These are phyloP conservation scores for Neurospora hispaniola DNA, from an alignment of 495 filamentous ascomycete genomes.

Conservation along the genomic window DNA sequence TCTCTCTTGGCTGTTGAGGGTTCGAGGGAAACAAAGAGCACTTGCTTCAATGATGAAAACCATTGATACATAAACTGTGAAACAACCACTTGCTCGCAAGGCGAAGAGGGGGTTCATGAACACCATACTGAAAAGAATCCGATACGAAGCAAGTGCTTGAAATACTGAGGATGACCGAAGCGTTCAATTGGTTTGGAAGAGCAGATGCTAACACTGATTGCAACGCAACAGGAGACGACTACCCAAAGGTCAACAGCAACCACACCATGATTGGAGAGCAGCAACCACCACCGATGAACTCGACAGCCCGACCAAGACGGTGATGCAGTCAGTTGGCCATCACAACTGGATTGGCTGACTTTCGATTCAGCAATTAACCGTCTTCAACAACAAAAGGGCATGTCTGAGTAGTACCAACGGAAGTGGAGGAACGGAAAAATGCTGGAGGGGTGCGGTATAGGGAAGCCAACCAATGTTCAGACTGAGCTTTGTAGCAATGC, in stretches of 20 bases:
- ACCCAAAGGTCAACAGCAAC: not conserved
- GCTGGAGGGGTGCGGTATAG: not conserved
- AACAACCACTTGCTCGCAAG: not conserved
- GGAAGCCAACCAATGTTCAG: not conserved
- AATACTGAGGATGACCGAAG: not conserved
- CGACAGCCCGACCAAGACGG: not conserved
- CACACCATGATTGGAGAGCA: too few relatives aligned
- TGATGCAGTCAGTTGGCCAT: not conserved
- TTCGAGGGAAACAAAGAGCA: not conserved
- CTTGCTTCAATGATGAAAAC: not conserved
- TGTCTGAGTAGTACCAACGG: not conserved
- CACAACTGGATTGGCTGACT: not conserved
- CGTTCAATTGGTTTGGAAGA: not conserved
- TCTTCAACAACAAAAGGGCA: not conserved
- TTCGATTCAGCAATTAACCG: not conserved
- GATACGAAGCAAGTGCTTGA: not conserved
- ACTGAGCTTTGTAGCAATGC: not conserved
- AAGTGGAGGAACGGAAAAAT: not conserved
- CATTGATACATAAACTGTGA: not conserved
- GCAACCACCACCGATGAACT: not conserved
- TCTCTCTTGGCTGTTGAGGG: not conserved
- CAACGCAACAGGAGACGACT: not conserved
- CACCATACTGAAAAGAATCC: not conserved
- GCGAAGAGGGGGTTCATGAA: not conserved
- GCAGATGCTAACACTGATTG: not conserved